A percentile compares a stretch with the other conserved stretches of the same genome.
Evolutionary conservation across 768 basidiomycete species (phyloP).

Genomic region (Dioszegia crocea): DNA sequence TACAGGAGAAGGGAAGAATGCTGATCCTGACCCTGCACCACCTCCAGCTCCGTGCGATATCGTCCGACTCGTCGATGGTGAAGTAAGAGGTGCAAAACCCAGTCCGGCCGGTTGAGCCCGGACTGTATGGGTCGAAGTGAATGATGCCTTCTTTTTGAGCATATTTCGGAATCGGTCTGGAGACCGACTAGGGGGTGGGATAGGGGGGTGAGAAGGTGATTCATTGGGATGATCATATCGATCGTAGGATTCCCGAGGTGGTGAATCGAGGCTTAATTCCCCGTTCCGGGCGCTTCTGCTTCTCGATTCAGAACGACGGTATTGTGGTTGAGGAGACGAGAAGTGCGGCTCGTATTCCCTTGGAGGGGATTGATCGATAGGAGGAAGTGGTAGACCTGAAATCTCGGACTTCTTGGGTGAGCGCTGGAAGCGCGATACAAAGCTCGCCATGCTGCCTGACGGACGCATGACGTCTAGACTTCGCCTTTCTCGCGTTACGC

Average conservation of each 20-base stretch:
- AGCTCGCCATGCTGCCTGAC: conserved; percentile 3
- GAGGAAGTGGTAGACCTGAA: not conserved
- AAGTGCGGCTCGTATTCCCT: not conserved
- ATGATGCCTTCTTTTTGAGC: conserved; percentile 22
- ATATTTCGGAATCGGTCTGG: conserved; percentile 11
- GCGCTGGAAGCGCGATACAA: not conserved
- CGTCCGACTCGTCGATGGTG: not conserved
- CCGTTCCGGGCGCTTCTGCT: not conserved
- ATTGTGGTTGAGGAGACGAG: not conserved
- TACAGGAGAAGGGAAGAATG: conserved; percentile 7
- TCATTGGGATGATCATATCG: not conserved
- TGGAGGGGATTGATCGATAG: conserved; percentile 2
- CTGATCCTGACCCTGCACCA: not conserved
- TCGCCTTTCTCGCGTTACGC: not conserved
- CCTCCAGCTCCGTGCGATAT: not conserved
- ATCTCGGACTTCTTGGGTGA: not conserved
- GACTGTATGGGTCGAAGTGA: conserved; percentile 24
- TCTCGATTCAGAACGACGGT: not conserved
- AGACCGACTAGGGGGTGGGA: not conserved
- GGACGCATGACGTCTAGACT: conserved; percentile 4
- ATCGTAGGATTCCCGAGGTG: not conserved
- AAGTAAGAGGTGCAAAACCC: not conserved
- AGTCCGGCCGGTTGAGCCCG: not conserved
- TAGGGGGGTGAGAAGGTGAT: not conserved
- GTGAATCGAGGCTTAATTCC: not conserved